A percentile compares a stretch with the other conserved stretches of the same genome.
Evolutionary conservation across 768 basidiomycete species (phyloP).

Genomic region (Candolleomyces aberdarensis): DNA sequence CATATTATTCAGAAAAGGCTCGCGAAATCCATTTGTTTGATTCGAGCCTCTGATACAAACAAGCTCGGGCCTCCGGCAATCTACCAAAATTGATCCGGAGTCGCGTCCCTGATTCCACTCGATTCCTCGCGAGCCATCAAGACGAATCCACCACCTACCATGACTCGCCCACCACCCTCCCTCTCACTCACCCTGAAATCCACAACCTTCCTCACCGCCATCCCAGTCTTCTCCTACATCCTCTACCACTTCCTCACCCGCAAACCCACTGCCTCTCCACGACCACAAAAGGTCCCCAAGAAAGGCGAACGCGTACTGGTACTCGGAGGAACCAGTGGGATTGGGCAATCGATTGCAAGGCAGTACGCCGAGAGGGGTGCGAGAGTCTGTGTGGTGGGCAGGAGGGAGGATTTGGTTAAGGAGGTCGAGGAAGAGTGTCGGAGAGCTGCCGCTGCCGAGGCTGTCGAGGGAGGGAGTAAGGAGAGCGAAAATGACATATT

Average conservation of each 20-base stretch:
- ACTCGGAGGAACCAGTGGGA: constrained; percentile 81
- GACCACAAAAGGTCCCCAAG: constrained; percentile 31
- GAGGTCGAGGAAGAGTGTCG: constrained; percentile 61
- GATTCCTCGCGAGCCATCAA: too few species aligned
- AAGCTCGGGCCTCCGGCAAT: too few species aligned
- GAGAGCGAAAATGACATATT: constrained; percentile 35
- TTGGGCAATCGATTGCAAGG: constrained; percentile 69
- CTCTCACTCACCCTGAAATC: neutral
- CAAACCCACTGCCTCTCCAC: neutral
- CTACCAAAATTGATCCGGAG: too few species aligned
- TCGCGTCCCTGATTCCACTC: too few species aligned
- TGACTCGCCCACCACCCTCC: constrained; percentile 24
- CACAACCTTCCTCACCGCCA: neutral
- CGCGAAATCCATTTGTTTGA: too few species aligned
- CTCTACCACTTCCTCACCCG: neutral
- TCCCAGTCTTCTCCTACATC: neutral
- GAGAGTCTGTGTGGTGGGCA: constrained; percentile 68
- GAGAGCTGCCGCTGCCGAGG: neutral
- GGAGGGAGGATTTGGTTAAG: constrained; percentile 52
- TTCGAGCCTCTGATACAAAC: too few species aligned
- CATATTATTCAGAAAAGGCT: too few species aligned
- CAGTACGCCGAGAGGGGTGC: constrained; percentile 77
- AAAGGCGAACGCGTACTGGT: constrained; percentile 70
- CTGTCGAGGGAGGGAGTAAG: constrained; percentile 10
- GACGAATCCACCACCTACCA: constrained; percentile 35